Base-by-base conservation (phyloP, 1,284 basidiomycete genomes). In the Cutaneotrichosporon sp. region DNA sequence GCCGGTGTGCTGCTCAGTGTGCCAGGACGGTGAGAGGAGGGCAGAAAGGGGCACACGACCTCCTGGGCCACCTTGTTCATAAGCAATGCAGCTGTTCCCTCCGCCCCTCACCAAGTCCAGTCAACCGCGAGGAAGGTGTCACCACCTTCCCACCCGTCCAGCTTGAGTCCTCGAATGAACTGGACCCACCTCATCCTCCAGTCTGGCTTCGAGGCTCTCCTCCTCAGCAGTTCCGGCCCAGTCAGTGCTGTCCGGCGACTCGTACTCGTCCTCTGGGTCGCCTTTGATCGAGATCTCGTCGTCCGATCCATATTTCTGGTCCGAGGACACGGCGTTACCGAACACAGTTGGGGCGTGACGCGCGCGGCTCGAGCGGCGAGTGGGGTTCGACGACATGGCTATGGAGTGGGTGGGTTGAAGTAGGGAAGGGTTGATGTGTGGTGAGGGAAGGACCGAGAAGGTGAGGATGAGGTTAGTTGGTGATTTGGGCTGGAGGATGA, bases 231-330 rank as follows among this genome's bases (percentile, higher is more conserved):
- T 1, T 2, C 47, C 16, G 52, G 13, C 70, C 32, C 70, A 69
- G 42, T 70, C 69, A 2, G 67, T 58, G 51, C 75, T 69, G 30
- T 69, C 65, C 22, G 68, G 47, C 38, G 38, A 40, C 10, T 40
- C 38, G 38, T 40, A 69, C 30, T 59, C 40, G 21, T 60, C 63
- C 10, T 56, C 60, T 11, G 58, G 53, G 22, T 68, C 68, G 22
- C 66, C 65, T 4, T 62, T 61, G 50, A 69, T 64, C 3, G 68
- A 49, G 31, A 30, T 22, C 30, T 62, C 56, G 56, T 84, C 80
- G 56, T 76, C 69, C 22, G 90, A 88, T 72, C 90, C 62, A 56
- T 59, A 21, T 21, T 21, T 38, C 21, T 50, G 47, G 32, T 61
- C 63, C 5, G 47, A 57, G 18, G n/a, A 38, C 3, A 57, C 55